Base-by-base conservation (phyloP, 768 basidiomycete genomes). In the Calocybe cyanea region DNA sequence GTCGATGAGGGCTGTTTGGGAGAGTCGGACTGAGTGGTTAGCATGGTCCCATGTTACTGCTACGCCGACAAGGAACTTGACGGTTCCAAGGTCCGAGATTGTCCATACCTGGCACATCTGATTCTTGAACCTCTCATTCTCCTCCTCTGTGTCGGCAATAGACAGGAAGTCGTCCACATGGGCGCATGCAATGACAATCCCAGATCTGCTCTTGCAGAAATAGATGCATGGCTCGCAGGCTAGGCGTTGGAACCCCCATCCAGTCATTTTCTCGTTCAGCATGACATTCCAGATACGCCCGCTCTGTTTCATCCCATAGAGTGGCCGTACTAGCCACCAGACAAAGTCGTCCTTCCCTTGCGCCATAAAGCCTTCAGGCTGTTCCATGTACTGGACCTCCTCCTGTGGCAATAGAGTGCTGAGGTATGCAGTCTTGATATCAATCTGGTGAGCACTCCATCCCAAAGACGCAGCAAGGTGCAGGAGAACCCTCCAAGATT, bases 371-470 rank as follows among this genome's bases (percentile, higher is more conserved):
- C 68, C 65, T 0, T 52, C 52, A 0, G 66, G 68, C 20, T 65
- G 58, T 24, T 43, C 39, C 35, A 49, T 49, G n/a, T 43, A 49
- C 10, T 39, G 24, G n/a, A 1, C 4, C 17, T 51, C 45, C 1
- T 43, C 50, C 4, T 31, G 14, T 0, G 45, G 41, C 21, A 51
- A 17, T 0, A 51, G 15, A 0, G 45, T 38, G 20, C 47, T 43
- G 2, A 51, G 50, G 39, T 39, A 51, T 0, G 50, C 50, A 0
- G 41, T 47, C 17, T 51, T 51, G 15, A 51, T 21, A 20, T 51
- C 50, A 49, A 71, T 56, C 32, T 73, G 70, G 5, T 63, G 54
- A 1, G 67, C 51, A 10, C 68, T 66, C 66, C 63, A 73, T 25
- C 62, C 64, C 0, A 59, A 36, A 0, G 45, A 3, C 0, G 67